Evolutionary conservation across 805 yeast genomes (phyloP).

Genomic region (Nakazawaea siamensis): DNA sequence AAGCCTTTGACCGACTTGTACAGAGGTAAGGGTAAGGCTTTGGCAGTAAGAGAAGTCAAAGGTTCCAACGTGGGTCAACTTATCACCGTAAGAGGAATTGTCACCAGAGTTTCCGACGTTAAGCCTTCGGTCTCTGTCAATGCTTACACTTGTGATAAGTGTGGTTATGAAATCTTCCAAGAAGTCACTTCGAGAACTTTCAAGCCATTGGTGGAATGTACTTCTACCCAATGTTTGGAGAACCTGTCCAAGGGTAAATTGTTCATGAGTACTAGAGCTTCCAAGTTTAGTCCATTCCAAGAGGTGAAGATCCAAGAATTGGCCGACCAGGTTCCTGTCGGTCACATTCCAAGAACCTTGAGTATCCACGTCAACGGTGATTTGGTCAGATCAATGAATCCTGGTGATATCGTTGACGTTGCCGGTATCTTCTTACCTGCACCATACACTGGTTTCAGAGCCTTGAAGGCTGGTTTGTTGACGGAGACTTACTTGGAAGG

Average conservation of each 20-base stretch:
- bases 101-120: constrained; percentile 92
- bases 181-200: constrained; percentile 81
- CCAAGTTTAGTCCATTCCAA: constrained; percentile 91
- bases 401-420: constrained; percentile 93
- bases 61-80: constrained; percentile 79
- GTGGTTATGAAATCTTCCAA: constrained; percentile 95
- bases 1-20: constrained; percentile 54
- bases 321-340: constrained; percentile 95
- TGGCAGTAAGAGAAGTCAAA: constrained; percentile 85
- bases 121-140: constrained; percentile 86
- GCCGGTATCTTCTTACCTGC: constrained; percentile 89
- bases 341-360: constrained; percentile 89
- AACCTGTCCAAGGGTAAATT: constrained; percentile 84
- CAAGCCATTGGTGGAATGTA: constrained; percentile 83
- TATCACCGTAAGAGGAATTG: constrained; percentile 88
- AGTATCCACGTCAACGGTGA: constrained; percentile 88
- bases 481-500: constrained; percentile 93
- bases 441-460: constrained; percentile 94
- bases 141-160: constrained; percentile 95
- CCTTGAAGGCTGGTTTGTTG: constrained; percentile 83
- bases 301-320: constrained; percentile 92
- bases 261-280: constrained; percentile 90
- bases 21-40: constrained; percentile 39
- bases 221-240: constrained; percentile 67
- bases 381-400: constrained; percentile 75